These are phyloP conservation scores for Pyrenochaeta sp. DNA, from an alignment of 2,329 filamentous ascomycete species.

Conservation along the genomic window DNA sequence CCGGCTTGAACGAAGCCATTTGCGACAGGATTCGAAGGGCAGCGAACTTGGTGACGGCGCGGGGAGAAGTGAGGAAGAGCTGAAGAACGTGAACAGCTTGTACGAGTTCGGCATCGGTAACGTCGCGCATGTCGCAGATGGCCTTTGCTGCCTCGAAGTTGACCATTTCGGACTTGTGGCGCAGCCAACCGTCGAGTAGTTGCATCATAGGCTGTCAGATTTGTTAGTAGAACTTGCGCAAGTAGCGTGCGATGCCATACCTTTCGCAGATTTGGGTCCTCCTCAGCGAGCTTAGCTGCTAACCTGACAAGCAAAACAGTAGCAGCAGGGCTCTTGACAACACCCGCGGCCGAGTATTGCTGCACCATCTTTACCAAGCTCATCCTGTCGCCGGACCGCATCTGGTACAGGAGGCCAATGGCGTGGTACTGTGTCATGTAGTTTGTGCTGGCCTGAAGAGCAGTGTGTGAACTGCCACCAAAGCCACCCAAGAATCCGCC, in stretches of 20 bases:
- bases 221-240: conserved; percentile 14
- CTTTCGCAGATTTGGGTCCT: conserved; percentile 85
- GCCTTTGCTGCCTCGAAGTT: conserved; percentile 99
- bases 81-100: conserved; percentile 96
- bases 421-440: conserved; percentile 99
- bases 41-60: conserved; percentile 96
- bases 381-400: conserved; percentile 97
- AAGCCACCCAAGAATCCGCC: conserved; percentile 92
- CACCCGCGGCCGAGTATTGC: conserved; percentile 90
- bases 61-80: conserved; percentile 93
- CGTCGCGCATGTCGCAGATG: conserved; percentile 92
- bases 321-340: conserved; percentile 93
- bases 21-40: conserved; percentile 95
- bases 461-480: conserved; percentile 76
- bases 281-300: conserved; percentile 91
- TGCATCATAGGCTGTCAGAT: conserved; percentile 81
- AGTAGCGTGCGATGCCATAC: conserved; percentile 10
- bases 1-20: conserved; percentile 95
- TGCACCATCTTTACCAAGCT: conserved; percentile 99
- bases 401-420: conserved; percentile 96
- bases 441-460: conserved; percentile 78
- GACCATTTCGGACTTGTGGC: conserved; percentile 92
- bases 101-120: conserved; percentile 88
- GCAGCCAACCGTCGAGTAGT: conserved; percentile 92
- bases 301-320: conserved; percentile 91